These are phyloP conservation scores for Neurospora sp. DNA, from an alignment of 495 filamentous ascomycete species.

Conservation along the genomic window DNA sequence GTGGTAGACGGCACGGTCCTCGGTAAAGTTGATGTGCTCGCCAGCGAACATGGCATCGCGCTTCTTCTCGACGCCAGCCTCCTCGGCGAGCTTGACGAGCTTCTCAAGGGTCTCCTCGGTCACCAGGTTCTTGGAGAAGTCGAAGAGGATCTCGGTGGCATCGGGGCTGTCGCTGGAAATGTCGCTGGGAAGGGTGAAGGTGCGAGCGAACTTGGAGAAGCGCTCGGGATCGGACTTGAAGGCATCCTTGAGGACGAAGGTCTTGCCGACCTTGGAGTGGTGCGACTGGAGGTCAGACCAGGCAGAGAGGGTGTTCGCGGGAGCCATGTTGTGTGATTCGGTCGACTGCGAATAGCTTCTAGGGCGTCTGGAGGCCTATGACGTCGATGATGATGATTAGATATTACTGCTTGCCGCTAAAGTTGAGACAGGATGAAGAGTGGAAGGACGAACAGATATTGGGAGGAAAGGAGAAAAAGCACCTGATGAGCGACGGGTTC, in stretches of 20 bases:
- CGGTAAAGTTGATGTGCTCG: constrained; percentile 98
- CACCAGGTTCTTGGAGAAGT: constrained; percentile 98
- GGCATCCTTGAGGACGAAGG: constrained; percentile 84
- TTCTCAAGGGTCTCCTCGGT: constrained; percentile 84
- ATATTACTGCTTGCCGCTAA: background rate
- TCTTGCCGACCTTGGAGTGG: constrained; percentile 69
- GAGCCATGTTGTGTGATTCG: constrained; percentile 34
- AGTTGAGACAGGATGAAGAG: background rate
- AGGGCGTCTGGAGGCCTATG: background rate
- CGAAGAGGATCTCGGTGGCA: constrained; percentile 74
- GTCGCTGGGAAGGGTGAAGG: constrained; percentile 70
- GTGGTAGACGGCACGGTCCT: constrained; percentile 93
- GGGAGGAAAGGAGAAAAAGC: background rate
- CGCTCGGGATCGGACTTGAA: constrained; percentile 83
- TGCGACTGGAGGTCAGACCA: constrained; percentile 88
- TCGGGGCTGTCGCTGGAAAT: constrained; percentile 33
- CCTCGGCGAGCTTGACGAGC: constrained; percentile 78
- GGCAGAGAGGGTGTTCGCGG: constrained; percentile 69
- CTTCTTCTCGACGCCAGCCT: constrained; percentile 83
- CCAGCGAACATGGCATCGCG: constrained; percentile 95
- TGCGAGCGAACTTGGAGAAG: constrained; percentile 82
- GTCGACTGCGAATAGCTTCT: background rate
- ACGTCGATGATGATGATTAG: background rate
- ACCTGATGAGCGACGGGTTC: background rate
- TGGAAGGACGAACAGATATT: background rate